phyloP scores from a whole-genome alignment of 1,284 basidiomycete genomes.

The Heterobasidion annosum region DNA sequence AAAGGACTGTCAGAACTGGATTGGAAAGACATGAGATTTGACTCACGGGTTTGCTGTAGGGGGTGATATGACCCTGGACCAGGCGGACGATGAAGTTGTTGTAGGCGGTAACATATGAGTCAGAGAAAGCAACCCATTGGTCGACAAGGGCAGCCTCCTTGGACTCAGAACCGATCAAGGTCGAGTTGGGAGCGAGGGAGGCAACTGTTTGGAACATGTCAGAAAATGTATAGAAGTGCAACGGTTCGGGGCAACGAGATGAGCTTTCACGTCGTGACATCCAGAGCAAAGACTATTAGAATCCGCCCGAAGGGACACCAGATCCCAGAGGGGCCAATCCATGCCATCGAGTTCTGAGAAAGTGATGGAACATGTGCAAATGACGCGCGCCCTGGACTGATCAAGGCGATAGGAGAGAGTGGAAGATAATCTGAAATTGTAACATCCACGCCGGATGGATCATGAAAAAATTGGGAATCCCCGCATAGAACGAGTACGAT shows the following conservation, averaged over 20 bases:
- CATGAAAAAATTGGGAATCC: no score
- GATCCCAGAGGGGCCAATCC: no score
- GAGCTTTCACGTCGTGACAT: no score
- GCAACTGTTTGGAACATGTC: conserved; percentile 48
- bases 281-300: no score
- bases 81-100: conserved; percentile 21
- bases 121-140: conserved; percentile 60
- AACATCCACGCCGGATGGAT: no score
- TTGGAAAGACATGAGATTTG: background rate
- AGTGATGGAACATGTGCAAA: no score
- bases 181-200: conserved; percentile 55
- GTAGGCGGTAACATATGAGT: conserved; percentile 39
- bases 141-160: conserved; percentile 56
- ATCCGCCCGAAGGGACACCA: no score
- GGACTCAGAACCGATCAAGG: conserved; percentile 46
- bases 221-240: conserved; percentile 2
- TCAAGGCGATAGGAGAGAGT: no score
- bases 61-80: conserved; percentile 33
- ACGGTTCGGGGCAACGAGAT: background rate
- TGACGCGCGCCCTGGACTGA: no score
- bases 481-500: no score
- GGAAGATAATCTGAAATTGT: no score
- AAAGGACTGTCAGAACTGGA: background rate
- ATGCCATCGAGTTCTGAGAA: no score
- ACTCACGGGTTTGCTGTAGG: conserved; percentile 61